Evolutionary conservation across 768 basidiomycete species (phyloP).

Genomic region (Amanita pallidorosea): DNA sequence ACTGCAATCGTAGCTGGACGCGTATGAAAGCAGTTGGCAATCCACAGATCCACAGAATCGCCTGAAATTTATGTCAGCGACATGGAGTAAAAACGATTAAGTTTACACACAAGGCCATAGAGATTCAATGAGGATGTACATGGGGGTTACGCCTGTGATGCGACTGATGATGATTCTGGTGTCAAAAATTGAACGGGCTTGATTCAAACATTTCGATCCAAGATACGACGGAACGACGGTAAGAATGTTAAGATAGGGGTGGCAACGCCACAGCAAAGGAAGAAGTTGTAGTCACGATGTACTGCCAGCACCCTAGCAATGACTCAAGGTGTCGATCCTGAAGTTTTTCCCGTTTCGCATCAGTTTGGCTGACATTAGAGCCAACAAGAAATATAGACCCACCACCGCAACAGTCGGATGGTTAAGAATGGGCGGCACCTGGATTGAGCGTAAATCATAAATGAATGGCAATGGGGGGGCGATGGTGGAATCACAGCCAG

Average conservation of each 20-base stretch:
- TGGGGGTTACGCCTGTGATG: conserved; percentile 25
- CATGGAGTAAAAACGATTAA: background rate
- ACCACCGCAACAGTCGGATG: background rate
- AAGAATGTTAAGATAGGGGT: conserved; percentile 24
- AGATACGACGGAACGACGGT: conserved; percentile 28
- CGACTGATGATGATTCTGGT: conserved; percentile 24
- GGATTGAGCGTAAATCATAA: background rate
- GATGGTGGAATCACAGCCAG: background rate
- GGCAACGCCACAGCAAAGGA: conserved; percentile 27
- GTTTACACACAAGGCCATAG: conserved; percentile 24
- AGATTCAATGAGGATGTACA: conserved; percentile 29
- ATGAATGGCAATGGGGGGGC: no score
- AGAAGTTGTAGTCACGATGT: conserved; percentile 11
- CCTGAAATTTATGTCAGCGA: conserved; percentile 12
- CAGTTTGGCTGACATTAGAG: background rate
- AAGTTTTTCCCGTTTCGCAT: background rate
- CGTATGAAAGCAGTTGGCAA: conserved; percentile 25
- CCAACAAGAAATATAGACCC: background rate
- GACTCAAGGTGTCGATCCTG: conserved; percentile 10
- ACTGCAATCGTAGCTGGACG: conserved; percentile 15
- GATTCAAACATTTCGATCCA: background rate
- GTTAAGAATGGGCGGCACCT: background rate
- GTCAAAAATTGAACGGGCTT: background rate
- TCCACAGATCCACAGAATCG: conserved; percentile 37
- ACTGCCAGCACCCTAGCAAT: conserved; percentile 15